A percentile compares a stretch with the other conserved stretches of the same genome.
Conservation (phyloP, 805 yeast genomes). For the Pichia nakasei region DNA sequence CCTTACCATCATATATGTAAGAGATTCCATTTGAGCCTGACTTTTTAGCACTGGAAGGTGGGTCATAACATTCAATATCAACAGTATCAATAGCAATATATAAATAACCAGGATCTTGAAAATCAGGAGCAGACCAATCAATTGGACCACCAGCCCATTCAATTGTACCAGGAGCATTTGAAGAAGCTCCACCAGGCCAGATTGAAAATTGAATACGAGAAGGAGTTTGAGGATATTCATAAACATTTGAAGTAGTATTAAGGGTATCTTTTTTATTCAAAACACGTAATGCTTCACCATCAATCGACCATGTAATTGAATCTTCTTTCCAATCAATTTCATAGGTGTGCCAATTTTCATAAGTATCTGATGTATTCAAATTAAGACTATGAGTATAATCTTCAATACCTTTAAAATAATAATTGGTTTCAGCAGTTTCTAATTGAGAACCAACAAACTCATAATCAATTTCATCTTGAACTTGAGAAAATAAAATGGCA, state of each 20-base stretch:
- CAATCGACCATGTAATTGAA: conserved; percentile 58
- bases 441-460: conserved; percentile 78
- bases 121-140: conserved; percentile 73
- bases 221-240: conserved; percentile 66
- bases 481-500: conserved; percentile 71
- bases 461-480: conserved; percentile 83
- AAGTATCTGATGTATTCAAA: conserved; percentile 43
- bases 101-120: conserved; percentile 71
- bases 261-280: conserved; percentile 51
- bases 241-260: conserved; percentile 50
- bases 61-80: conserved; percentile 59
- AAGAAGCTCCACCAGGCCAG: conserved; percentile 68
- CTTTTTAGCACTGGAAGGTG: conserved; percentile 46
- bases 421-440: conserved; percentile 65
- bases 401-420: conserved; percentile 64
- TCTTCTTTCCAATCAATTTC: conserved; percentile 80
- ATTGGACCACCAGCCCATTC: conserved; percentile 87
- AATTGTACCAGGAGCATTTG: conserved; percentile 52
- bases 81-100: conserved; percentile 56
- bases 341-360: conserved; percentile 62
- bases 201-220: conserved; percentile 61
- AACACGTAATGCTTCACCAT: conserved; percentile 60
- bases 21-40: conserved; percentile 34
- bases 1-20: conserved; percentile 44
- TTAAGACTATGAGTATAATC: conserved; percentile 54